Conservation (phyloP, 306 rosid species). For the Carpinus fangiana region DNA sequence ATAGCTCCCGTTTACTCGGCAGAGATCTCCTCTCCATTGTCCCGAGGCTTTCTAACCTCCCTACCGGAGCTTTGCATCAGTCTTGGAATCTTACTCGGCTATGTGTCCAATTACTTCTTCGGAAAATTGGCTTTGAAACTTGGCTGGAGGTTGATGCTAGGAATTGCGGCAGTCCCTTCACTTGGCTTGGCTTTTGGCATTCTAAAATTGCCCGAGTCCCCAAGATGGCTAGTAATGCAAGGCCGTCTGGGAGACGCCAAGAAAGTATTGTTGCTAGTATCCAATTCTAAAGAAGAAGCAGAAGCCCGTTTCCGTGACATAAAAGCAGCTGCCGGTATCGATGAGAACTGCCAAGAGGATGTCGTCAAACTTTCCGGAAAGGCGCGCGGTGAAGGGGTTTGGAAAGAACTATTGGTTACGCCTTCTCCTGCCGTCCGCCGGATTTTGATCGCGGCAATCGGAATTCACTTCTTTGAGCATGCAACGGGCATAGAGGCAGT, state of each 20-base stretch:
- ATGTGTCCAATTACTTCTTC: constrained; percentile 56
- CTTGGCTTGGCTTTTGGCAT: constrained; percentile 45
- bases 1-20: constrained; percentile 86
- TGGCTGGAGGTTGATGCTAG: constrained; percentile 92
- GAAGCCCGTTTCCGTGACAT: constrained; percentile 55
- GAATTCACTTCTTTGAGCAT: constrained; percentile 79
- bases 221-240: constrained; percentile 80
- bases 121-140: constrained; percentile 50
- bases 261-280: constrained; percentile 39
- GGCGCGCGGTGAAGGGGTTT: constrained; percentile 43
- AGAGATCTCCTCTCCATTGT: constrained; percentile 68
- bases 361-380: neutral
- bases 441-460: constrained; percentile 66
- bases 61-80: constrained; percentile 76
- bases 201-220: constrained; percentile 80
- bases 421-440: constrained; percentile 63
- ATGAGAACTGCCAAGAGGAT: constrained; percentile 33
- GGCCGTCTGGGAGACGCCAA: constrained; percentile 60
- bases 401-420: constrained; percentile 58
- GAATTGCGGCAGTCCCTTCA: constrained; percentile 72
- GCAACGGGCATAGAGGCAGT: constrained; percentile 83
- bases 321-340: constrained; percentile 54
- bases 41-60: constrained; percentile 65
- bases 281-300: constrained; percentile 54
- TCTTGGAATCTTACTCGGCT: constrained; percentile 70